Percentiles rank a stretch among this genome's conserved stretches.
These are phyloP conservation scores for Schizochytrium sp. DNA, from an alignment of 108 stramenopile species.

Conservation along the genomic window DNA sequence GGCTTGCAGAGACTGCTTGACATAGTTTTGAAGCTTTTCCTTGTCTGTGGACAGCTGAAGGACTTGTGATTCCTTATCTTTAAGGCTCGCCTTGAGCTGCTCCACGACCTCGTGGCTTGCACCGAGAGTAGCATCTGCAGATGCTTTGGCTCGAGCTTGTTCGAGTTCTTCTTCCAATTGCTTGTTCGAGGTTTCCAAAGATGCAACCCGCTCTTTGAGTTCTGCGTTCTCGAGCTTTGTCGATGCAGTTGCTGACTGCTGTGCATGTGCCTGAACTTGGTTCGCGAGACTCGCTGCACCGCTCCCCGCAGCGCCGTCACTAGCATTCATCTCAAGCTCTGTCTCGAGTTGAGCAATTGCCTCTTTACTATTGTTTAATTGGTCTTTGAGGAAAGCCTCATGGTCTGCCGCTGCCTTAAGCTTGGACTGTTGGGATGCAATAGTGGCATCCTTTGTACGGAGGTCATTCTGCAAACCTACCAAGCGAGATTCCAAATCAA, in stretches of 20 bases:
- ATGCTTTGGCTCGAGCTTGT: background rate
- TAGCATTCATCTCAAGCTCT: background rate
- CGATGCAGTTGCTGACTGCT: background rate
- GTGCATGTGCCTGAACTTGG: background rate
- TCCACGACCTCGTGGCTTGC: conserved; percentile 55
- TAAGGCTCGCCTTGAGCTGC: conserved; percentile 10
- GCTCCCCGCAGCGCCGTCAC: background rate
- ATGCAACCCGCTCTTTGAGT: background rate
- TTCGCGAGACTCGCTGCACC: background rate
- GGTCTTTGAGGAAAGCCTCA: conserved; percentile 19
- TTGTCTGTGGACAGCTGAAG: conserved; percentile 52
- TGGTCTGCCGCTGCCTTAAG: conserved; percentile 55
- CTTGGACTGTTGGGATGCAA: conserved; percentile 18
- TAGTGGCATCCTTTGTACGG: background rate
- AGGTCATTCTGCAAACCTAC: background rate
- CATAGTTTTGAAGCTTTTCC: conserved; percentile 45
- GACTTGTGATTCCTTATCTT: conserved; percentile 18
- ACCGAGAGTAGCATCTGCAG: background rate
- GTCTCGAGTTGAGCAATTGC: conserved; percentile 56
- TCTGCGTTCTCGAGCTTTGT: conserved; percentile 40
- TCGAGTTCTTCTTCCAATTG: conserved; percentile 16
- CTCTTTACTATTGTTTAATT: conserved; percentile 22
- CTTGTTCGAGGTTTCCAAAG: background rate
- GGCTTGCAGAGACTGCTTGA: conserved; percentile 19
- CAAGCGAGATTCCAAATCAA: conserved; percentile 32